Percentiles rank a stretch among this genome's conserved stretches.
Conservation (phyloP, 1,284 basidiomycete genomes). For the Ceratobasidium sp. region DNA sequence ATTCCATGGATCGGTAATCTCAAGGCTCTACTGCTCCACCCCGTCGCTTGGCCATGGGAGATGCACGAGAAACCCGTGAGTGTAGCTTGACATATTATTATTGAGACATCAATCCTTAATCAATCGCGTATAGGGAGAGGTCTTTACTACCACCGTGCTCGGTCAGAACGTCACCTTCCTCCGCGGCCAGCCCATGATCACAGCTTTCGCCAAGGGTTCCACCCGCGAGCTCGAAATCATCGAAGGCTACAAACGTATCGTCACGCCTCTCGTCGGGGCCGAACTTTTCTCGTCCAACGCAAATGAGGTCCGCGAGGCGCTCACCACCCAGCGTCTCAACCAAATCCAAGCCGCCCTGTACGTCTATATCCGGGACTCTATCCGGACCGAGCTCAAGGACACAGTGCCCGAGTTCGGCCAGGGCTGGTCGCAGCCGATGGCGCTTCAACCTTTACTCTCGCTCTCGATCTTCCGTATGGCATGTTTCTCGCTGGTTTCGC, state of each 20-base stretch:
- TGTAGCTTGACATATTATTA: too few relatives aligned
- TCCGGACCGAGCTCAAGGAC: slow-evolving; percentile 11
- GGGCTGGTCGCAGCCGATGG: slow-evolving; percentile 6
- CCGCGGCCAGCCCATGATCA: slow-evolving; percentile 26
- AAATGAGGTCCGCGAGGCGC: slow-evolving; percentile 17
- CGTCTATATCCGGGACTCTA: slow-evolving; percentile 8
- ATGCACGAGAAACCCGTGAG: slow-evolving; percentile 8
- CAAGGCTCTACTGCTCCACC: neutral
- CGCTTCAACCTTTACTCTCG: slow-evolving; percentile 5
- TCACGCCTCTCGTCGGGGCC: slow-evolving; percentile 12
- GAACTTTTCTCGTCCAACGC: slow-evolving; percentile 31
- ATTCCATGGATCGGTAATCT: slow-evolving; percentile 12
- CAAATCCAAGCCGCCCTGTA: slow-evolving; percentile 23
- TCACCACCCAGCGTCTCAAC: slow-evolving; percentile 19
- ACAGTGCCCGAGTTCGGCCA: neutral
- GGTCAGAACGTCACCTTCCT: slow-evolving; percentile 18
- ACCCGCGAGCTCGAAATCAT: slow-evolving; percentile 18
- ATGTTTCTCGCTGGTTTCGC: slow-evolving; percentile 1
- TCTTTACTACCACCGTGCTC: slow-evolving; percentile 16
- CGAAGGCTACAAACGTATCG: slow-evolving; percentile 25
- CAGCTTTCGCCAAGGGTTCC: slow-evolving; percentile 25
- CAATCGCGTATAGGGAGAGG: neutral
- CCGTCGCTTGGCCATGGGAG: slow-evolving; percentile 1
- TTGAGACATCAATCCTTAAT: neutral
- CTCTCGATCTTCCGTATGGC: slow-evolving; percentile 23